Evolutionary conservation across 768 basidiomycete species (phyloP), one percentile per base, ranked within the genome.

Genomic region (Amanita rubescens): DNA sequence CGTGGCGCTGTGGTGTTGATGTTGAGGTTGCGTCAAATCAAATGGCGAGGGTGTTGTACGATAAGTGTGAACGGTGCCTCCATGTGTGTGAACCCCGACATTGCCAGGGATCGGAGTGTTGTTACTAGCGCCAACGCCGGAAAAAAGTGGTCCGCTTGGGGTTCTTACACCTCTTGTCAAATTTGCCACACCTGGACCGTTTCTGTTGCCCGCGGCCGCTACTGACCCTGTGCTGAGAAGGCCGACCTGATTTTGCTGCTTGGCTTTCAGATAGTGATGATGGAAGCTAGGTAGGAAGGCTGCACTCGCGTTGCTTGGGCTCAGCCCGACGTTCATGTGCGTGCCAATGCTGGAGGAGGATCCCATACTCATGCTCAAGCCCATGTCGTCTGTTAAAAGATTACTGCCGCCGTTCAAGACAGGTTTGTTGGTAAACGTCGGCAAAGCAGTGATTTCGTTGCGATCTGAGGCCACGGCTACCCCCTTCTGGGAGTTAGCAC

Each of bases 241-340:
- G 15, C 64, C 60, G 12, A 57, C 53, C 46, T 65, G 63, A 14
- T 59, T 51, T 27, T 66, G 68, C 49, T 66, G 65, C 42, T 65
- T 82, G 10, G 80, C 70, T 51, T 70, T 75, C 39, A 79, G 67
- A 57, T 87, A 88, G 58, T 82, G 79, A 33, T 78, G 76, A 57
- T 86, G 84, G 35, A 87, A 67, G 8, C 85, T 78, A 1, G 87
- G 86, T 9, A 92, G 71, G 72, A 92, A 92, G 8, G 89, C 89
- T 1, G 85, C 88, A 33, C 85, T 87, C 2, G 89, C 87, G 62
- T 91, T 90, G 47, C 84, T 85, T 0, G 87, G 87, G 37, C 77
- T 73, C 56, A 84, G 71, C 67, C 76, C 75, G 3, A 68, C 63
- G 35, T 58, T 51, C 41, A 62, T 52, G 19, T 60, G 34, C 49